phyloP scores from a whole-genome alignment of 2,329 filamentous ascomycete species.

The Zasmidium angulare region DNA sequence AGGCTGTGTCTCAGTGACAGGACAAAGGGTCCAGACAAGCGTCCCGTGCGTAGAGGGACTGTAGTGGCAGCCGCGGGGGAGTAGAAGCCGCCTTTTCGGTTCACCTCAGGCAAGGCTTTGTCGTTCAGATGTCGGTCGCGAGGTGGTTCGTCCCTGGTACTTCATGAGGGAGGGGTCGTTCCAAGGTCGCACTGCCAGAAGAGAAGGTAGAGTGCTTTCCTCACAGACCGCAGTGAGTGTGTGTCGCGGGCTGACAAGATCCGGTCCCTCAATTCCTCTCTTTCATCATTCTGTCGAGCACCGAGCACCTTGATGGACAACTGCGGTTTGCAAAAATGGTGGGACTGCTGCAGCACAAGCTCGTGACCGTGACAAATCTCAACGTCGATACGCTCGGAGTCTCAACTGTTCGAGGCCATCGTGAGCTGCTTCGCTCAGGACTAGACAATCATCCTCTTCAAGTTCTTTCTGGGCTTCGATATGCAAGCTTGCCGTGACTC shows the following conservation, averaged over 20 bases:
- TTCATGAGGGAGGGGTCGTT: neutral
- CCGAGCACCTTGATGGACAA: slow-evolving; percentile 4
- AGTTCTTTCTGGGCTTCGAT: too few relatives aligned
- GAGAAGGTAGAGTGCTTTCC: neutral
- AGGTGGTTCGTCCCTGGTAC: neutral
- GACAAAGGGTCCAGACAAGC: neutral
- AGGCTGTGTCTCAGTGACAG: neutral
- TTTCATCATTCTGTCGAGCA: neutral
- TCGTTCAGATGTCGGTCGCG: neutral
- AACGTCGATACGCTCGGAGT: too few relatives aligned
- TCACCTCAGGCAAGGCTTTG: neutral
- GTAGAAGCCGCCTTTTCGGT: neutral
- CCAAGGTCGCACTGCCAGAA: neutral
- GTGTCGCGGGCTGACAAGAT: neutral
- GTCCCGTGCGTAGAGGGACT: neutral
- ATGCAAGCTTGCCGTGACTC: too few relatives aligned
- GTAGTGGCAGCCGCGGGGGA: neutral
- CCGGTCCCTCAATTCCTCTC: neutral
- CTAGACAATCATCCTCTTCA: too few relatives aligned
- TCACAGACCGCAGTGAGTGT: neutral
- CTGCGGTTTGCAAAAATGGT: neutral
- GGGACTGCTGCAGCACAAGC: neutral
- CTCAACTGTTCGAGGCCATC: too few relatives aligned
- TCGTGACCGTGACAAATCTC: neutral
- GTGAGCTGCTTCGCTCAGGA: too few relatives aligned